phyloP scores from a whole-genome alignment of 2,329 filamentous ascomycete species.

The Verticillium tricorpus region DNA sequence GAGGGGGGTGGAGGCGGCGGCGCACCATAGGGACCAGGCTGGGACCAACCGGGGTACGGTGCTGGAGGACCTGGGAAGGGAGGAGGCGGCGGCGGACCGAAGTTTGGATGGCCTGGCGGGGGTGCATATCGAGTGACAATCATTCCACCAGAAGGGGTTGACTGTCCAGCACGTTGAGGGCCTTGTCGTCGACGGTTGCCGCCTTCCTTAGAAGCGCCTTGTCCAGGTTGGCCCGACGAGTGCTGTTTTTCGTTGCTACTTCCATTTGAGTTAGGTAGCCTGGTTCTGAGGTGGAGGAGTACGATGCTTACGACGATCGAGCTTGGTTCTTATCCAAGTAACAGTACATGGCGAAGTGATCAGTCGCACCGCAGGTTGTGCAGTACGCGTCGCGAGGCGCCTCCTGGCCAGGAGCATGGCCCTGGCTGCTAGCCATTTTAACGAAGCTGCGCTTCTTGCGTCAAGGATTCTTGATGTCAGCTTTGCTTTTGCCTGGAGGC shows the following conservation, averaged over 20 bases:
- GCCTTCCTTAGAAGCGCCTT: background rate
- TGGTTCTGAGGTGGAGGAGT: background rate
- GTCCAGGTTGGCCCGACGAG: background rate
- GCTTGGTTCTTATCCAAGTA: background rate
- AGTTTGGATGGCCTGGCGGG: constrained; percentile 7
- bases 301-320: background rate
- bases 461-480: no score
- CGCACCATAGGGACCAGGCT: constrained; percentile 6
- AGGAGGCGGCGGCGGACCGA: constrained; percentile 10
- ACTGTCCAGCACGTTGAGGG: background rate
- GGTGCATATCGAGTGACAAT: constrained; percentile 13
- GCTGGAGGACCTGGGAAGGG: constrained; percentile 4
- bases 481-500: no score
- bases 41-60: constrained; percentile 5
- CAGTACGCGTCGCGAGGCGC: constrained; percentile 11
- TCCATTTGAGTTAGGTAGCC: background rate
- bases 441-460: no score
- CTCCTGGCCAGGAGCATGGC: constrained; percentile 7
- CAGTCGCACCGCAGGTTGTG: constrained; percentile 11
- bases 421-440: background rate
- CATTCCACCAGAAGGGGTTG: background rate
- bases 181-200: background rate
- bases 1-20: constrained; percentile 5
- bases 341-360: constrained; percentile 10
- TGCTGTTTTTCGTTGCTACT: background rate